Evolutionary conservation across 805 yeast genomes (phyloP).

Genomic region (Teunomyces stri): DNA sequence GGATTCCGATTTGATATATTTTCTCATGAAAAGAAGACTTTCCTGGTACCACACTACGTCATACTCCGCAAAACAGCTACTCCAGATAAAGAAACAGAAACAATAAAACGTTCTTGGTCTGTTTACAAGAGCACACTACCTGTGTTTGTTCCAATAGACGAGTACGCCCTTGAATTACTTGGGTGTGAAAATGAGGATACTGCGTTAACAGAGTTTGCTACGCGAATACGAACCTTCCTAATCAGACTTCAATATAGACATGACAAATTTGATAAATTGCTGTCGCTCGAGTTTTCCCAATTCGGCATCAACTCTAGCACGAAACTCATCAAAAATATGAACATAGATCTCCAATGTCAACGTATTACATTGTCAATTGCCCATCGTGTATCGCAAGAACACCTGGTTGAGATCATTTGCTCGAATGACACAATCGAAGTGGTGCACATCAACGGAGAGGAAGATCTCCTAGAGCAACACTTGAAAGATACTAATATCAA

Average conservation of each 20-base stretch:
- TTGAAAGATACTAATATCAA: background rate
- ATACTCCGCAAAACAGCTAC: conserved; percentile 28
- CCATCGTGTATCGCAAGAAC: conserved; percentile 2
- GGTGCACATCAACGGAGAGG: conserved; percentile 7
- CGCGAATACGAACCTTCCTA: conserved; percentile 20
- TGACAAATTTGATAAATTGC: conserved; percentile 24
- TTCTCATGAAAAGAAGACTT: conserved; percentile 20
- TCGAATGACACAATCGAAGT: conserved; percentile 16
- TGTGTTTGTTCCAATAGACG: conserved; percentile 25
- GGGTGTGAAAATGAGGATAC: conserved; percentile 11
- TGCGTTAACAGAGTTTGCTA: conserved; percentile 21
- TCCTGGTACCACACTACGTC: conserved; percentile 45
- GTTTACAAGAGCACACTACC: conserved; percentile 39
- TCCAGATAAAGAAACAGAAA: conserved; percentile 5
- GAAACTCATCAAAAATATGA: conserved; percentile 13
- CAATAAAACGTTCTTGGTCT: conserved; percentile 20
- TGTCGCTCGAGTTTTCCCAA: conserved; percentile 5
- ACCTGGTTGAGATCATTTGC: conserved; percentile 21
- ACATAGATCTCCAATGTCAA: conserved; percentile 27
- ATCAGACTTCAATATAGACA: conserved; percentile 29
- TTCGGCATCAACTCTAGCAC: conserved; percentile 5
- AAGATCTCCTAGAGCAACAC: background rate
- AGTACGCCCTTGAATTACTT: conserved; percentile 12
- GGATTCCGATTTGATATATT: conserved; percentile 53
- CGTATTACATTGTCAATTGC: conserved; percentile 14